phyloP scores from a whole-genome alignment of 2,329 filamentous ascomycete species.

The Alternaria novae-zelandiae region DNA sequence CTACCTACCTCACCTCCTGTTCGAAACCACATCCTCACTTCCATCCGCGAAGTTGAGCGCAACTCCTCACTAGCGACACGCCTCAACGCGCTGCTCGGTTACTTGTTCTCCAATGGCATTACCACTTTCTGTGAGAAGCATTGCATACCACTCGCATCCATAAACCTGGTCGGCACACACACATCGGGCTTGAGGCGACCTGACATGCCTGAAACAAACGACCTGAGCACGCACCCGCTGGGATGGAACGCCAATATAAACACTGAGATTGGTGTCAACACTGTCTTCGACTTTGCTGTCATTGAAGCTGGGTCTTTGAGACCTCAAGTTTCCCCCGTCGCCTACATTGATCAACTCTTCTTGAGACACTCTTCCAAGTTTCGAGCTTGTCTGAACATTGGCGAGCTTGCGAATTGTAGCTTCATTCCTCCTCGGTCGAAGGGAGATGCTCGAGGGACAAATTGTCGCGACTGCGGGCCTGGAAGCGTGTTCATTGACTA shows the following conservation, averaged over 20 bases:
- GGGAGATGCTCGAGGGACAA: slow-evolving; percentile 48
- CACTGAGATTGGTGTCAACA: slow-evolving; percentile 62
- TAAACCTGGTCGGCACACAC: slow-evolving; percentile 65
- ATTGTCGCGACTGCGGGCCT: slow-evolving; percentile 63
- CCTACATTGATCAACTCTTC: slow-evolving; percentile 63
- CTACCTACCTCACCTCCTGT: slow-evolving; percentile 60
- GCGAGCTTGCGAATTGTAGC: slow-evolving; percentile 66
- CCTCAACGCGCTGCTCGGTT: slow-evolving; percentile 64
- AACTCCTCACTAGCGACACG: slow-evolving; percentile 62
- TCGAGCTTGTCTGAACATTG: slow-evolving; percentile 67
- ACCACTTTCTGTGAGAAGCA: slow-evolving; percentile 57
- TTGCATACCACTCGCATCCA: slow-evolving; percentile 51
- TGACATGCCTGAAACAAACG: slow-evolving; percentile 22
- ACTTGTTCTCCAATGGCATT: slow-evolving; percentile 62
- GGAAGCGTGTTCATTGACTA: slow-evolving; percentile 65
- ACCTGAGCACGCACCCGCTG: slow-evolving; percentile 52
- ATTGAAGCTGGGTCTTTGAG: slow-evolving; percentile 63
- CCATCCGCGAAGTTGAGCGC: slow-evolving; percentile 62
- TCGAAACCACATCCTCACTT: slow-evolving; percentile 64
- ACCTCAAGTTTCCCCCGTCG: slow-evolving; percentile 63
- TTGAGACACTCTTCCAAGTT: slow-evolving; percentile 64
- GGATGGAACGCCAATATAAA: slow-evolving; percentile 64
- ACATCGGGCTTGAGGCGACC: slow-evolving; percentile 52
- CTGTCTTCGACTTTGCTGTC: slow-evolving; percentile 65
- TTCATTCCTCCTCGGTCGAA: slow-evolving; percentile 61